Conservation (phyloP, 805 yeast species). For the Dipodascus geniculatus region DNA sequence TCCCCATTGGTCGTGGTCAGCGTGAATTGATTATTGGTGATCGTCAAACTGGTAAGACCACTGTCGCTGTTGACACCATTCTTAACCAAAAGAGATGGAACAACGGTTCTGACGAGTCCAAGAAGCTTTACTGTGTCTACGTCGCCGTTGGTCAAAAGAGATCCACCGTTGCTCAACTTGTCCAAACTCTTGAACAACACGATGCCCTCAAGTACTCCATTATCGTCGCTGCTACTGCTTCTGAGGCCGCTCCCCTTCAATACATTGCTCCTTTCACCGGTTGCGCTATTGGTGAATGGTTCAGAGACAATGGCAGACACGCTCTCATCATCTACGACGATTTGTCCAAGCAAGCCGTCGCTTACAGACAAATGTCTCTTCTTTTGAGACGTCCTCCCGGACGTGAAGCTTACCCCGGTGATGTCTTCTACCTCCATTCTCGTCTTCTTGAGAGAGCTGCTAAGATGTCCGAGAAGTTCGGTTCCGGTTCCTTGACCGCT, state of each 20-base stretch:
- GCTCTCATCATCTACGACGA: conserved; percentile 96
- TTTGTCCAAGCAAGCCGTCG: conserved; percentile 98
- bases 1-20: conserved; percentile 99
- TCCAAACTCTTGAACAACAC: conserved; percentile 95
- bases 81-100: conserved; percentile 99
- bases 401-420: conserved; percentile 96
- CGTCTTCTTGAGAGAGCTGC: conserved; percentile 96
- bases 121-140: conserved; percentile 99
- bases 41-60: conserved; percentile 99
- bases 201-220: conserved; percentile 97
- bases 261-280: conserved; percentile 99
- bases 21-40: conserved; percentile 99
- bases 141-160: conserved; percentile 99
- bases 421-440: conserved; percentile 90
- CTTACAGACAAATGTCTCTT: conserved; percentile 98
- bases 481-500: conserved; percentile 93
- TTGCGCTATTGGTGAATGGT: conserved; percentile 99
- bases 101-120: conserved; percentile 85
- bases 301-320: conserved; percentile 99
- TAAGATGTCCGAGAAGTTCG: conserved; percentile 80
- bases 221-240: conserved; percentile 99
- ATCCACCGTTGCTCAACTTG: conserved; percentile 99
- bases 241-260: conserved; percentile 99
- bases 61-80: conserved; percentile 96
- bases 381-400: conserved; percentile 96